Evolutionary conservation across 371 early-diverging fungal species (phyloP).

Genomic region (Circinella minor): DNA sequence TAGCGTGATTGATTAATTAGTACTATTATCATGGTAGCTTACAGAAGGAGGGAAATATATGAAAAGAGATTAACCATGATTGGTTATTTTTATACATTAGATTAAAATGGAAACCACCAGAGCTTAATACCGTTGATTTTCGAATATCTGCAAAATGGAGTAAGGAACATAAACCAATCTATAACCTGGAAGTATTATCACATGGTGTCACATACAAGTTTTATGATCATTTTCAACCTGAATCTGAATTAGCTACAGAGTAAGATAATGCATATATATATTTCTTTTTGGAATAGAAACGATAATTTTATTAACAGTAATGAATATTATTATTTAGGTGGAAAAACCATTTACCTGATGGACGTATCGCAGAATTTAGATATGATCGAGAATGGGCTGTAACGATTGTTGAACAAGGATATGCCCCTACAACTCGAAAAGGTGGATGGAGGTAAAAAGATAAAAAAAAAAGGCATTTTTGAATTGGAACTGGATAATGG

Average conservation of each 20-base stretch:
- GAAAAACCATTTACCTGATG: conserved; percentile 68
- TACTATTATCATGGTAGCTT: too few relatives aligned
- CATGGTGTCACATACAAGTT: conserved; percentile 61
- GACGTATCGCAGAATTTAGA: conserved; percentile 64
- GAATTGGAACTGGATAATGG: background rate
- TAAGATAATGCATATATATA: conserved; percentile 34
- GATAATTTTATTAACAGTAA: background rate
- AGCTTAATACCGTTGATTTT: conserved; percentile 87
- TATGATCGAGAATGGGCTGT: conserved; percentile 64
- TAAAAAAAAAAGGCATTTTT: background rate
- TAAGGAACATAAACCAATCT: conserved; percentile 70
- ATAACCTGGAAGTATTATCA: conserved; percentile 59
- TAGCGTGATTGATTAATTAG: too few relatives aligned
- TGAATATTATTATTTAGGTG: conserved; percentile 48
- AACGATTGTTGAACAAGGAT: conserved; percentile 65
- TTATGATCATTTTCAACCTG: conserved; percentile 72
- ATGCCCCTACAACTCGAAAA: conserved; percentile 58
- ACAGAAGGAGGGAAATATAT: background rate
- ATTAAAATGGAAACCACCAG: conserved; percentile 92
- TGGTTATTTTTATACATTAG: conserved; percentile 35
- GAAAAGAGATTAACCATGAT: background rate
- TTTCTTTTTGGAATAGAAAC: background rate
- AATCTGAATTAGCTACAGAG: conserved; percentile 54
- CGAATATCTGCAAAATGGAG: conserved; percentile 61
- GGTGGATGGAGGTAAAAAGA: conserved; percentile 64